A percentile compares a stretch with the other conserved stretches of the same genome.
These are phyloP conservation scores for Phytophthora rubi DNA, from an alignment of 352 stramenopile genomes.

Conservation along the genomic window DNA sequence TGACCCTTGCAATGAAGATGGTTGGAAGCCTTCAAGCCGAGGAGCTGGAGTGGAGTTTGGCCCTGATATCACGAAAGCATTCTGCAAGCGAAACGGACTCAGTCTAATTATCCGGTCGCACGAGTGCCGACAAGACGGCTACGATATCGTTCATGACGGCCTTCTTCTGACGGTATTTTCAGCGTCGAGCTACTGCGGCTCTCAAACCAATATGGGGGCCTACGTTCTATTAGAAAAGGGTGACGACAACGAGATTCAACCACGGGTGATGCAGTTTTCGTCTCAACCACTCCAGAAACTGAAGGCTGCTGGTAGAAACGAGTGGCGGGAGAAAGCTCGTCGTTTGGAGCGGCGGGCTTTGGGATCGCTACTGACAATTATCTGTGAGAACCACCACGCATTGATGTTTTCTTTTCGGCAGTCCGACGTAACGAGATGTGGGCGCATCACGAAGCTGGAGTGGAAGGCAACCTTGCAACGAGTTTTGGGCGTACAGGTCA, in stretches of 20 bases:
- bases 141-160: slow-evolving; percentile 80
- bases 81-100: slow-evolving; percentile 83
- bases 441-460: slow-evolving; percentile 54
- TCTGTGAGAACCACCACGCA: slow-evolving; percentile 64
- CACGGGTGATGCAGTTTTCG: slow-evolving; percentile 91
- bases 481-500: slow-evolving; percentile 55
- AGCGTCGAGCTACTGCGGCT: slow-evolving; percentile 89
- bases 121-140: slow-evolving; percentile 90
- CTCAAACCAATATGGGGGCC: slow-evolving; percentile 87
- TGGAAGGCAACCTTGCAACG: slow-evolving; percentile 58
- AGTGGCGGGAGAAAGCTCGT: slow-evolving; percentile 71
- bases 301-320: slow-evolving; percentile 57
- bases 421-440: slow-evolving; percentile 32
- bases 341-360: slow-evolving; percentile 64
- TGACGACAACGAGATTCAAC: slow-evolving; percentile 75
- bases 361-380: slow-evolving; percentile 65
- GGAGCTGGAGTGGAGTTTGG: slow-evolving; percentile 92
- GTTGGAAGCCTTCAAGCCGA: slow-evolving; percentile 59
- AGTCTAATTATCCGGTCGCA: slow-evolving; percentile 92
- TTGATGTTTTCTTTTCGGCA: slow-evolving; percentile 49
- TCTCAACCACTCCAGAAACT: slow-evolving; percentile 81
- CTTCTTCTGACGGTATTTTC: slow-evolving; percentile 90
- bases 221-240: slow-evolving; percentile 62
- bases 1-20: slow-evolving; percentile 71
- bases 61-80: slow-evolving; percentile 87